Conservation (phyloP, 805 yeast genomes). For the Ogataea parapolymorpha region DNA sequence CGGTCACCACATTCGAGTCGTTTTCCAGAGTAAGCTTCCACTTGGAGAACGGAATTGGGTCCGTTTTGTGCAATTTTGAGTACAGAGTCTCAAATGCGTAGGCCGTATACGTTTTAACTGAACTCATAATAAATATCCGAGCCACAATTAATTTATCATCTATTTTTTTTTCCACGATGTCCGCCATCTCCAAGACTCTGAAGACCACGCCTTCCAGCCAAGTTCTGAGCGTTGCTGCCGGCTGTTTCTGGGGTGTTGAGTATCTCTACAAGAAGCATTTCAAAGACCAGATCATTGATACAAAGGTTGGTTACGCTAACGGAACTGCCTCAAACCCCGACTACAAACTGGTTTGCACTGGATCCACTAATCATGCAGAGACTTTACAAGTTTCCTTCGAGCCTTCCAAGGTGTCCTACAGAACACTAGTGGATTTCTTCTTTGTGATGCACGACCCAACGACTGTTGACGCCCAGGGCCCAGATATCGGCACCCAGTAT, state of each 20-base stretch:
- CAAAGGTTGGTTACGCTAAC: constrained; percentile 88
- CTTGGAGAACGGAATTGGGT: constrained; percentile 13
- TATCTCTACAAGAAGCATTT: constrained; percentile 73
- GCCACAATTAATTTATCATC: background rate
- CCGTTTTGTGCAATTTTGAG: constrained; percentile 24
- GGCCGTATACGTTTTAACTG: constrained; percentile 34
- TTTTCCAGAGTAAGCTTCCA: constrained; percentile 14
- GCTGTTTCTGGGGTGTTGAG: constrained; percentile 90
- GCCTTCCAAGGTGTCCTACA: constrained; percentile 57
- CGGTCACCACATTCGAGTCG: constrained; percentile 9
- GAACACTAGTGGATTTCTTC: constrained; percentile 74
- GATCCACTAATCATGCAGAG: constrained; percentile 78
- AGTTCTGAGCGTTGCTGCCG: constrained; percentile 55
- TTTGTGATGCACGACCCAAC: constrained; percentile 96
- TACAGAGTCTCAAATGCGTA: constrained; percentile 39
- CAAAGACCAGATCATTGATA: constrained; percentile 62
- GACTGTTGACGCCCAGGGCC: constrained; percentile 76
- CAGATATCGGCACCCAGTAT: constrained; percentile 86
- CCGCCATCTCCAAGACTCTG: constrained; percentile 23
- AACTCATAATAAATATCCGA: constrained; percentile 12
- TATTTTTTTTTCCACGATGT: constrained; percentile 3
- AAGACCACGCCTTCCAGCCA: constrained; percentile 40
- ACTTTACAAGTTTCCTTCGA: constrained; percentile 80
- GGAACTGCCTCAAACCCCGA: constrained; percentile 55
- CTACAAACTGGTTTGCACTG: constrained; percentile 72